Conservation (phyloP, 371 early-diverging fungal genomes). For the Actinomortierella ambigua region DNA sequence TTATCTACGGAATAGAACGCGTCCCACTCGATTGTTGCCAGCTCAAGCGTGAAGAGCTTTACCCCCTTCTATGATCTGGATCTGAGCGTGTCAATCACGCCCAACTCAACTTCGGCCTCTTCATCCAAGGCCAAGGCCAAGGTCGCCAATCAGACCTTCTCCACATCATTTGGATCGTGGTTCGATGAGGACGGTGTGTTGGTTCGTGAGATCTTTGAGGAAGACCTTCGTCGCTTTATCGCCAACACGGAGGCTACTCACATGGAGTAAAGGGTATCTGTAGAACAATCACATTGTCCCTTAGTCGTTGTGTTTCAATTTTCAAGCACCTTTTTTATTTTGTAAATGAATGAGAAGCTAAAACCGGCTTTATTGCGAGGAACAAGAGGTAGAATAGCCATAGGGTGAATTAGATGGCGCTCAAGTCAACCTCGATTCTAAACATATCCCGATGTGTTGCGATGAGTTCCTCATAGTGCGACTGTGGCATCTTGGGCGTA, state of each 20-base stretch:
- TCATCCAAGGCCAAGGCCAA: conserved; percentile 11
- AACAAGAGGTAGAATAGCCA: too few relatives aligned
- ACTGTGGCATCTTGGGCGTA: conserved; percentile 40
- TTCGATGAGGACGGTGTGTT: conserved; percentile 45
- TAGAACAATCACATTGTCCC: too few relatives aligned
- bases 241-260: conserved; percentile 45
- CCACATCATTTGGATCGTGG: conserved; percentile 41
- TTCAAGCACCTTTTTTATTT: too few relatives aligned
- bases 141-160: conserved; percentile 31
- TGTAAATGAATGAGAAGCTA: too few relatives aligned
- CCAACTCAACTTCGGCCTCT: conserved; percentile 1
- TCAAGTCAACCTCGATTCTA: conserved; percentile 34
- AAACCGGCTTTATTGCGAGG: too few relatives aligned
- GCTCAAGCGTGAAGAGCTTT: conserved; percentile 29
- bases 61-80: conserved; percentile 41
- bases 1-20: conserved; percentile 20
- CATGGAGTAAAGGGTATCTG: conserved; percentile 17
- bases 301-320: too few relatives aligned
- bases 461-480: conserved; percentile 29
- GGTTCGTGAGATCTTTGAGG: conserved; percentile 38
- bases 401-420: conserved; percentile 27
- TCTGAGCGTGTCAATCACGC: conserved; percentile 17
- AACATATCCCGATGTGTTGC: conserved; percentile 26
- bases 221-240: conserved; percentile 30
- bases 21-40: conserved; percentile 21